Percentiles rank a stretch among this genome's conserved stretches.
Evolutionary conservation across 352 stramenopile species (phyloP).

Genomic region (Phytophthora sp.): DNA sequence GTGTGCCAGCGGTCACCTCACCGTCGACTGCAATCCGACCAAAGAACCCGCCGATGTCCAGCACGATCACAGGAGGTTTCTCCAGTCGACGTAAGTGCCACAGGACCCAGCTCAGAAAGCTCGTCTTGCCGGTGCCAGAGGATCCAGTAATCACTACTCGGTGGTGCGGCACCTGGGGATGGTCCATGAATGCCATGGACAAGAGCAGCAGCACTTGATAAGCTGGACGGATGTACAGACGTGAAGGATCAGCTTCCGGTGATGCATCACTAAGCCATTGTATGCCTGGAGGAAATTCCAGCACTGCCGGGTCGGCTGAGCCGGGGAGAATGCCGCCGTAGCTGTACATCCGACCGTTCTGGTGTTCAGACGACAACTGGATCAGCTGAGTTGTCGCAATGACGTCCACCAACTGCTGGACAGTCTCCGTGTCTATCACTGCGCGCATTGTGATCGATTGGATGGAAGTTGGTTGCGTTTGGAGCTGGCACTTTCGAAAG

Average conservation of each 20-base stretch:
- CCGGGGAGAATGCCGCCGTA: slow-evolving; percentile 23
- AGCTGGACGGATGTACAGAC: slow-evolving; percentile 37
- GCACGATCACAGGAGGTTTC: slow-evolving; percentile 35
- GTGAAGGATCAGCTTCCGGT: slow-evolving; percentile 1
- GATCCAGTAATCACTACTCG: slow-evolving; percentile 45
- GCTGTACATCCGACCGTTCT: slow-evolving; percentile 24
- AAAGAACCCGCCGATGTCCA: slow-evolving; percentile 42
- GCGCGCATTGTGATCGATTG: slow-evolving; percentile 2
- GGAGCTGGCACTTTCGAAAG: slow-evolving; percentile 16
- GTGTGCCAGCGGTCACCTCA: slow-evolving; percentile 24
- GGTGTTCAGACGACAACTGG: slow-evolving; percentile 15
- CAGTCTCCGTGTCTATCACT: slow-evolving; percentile 10
- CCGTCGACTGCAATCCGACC: slow-evolving; percentile 33
- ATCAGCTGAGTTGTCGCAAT: slow-evolving; percentile 14
- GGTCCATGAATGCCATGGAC: slow-evolving; percentile 36
- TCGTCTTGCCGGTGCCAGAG: slow-evolving; percentile 45
- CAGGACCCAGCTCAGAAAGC: slow-evolving; percentile 47
- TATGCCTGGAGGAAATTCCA: slow-evolving; percentile 24
- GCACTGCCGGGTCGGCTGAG: slow-evolving; percentile 21
- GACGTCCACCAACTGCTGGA: slow-evolving; percentile 25
- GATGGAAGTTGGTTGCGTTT: background rate
- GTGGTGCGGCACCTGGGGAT: slow-evolving; percentile 24
- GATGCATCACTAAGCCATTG: slow-evolving; percentile 18
- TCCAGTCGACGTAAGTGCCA: slow-evolving; percentile 18
- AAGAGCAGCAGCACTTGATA: slow-evolving; percentile 35